phyloP scores from a whole-genome alignment of 1,139 yeast species.

The Scheffersomyces parashehatae region DNA sequence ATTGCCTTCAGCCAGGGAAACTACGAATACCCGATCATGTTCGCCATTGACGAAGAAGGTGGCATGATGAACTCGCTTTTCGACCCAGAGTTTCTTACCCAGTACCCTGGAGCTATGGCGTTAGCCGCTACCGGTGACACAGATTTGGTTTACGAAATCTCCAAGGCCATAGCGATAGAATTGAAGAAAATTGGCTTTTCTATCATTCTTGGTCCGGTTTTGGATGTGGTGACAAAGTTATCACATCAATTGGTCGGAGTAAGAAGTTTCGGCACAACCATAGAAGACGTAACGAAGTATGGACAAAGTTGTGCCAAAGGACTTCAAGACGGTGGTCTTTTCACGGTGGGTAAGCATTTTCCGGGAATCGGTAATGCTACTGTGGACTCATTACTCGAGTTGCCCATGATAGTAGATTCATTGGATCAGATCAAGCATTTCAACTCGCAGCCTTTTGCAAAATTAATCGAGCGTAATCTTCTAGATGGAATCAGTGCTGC shows the following conservation, averaged over 20 bases:
- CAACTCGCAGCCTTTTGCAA: slow-evolving; percentile 55
- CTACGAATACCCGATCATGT: slow-evolving; percentile 53
- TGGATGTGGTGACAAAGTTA: slow-evolving; percentile 61
- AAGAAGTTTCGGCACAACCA: slow-evolving; percentile 61
- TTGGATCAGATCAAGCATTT: slow-evolving; percentile 54
- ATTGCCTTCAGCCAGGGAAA: slow-evolving; percentile 53
- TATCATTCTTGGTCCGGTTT: slow-evolving; percentile 63
- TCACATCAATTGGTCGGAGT: slow-evolving; percentile 63
- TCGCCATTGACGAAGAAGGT: slow-evolving; percentile 41
- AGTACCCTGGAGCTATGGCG: slow-evolving; percentile 70
- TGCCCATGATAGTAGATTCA: slow-evolving; percentile 61
- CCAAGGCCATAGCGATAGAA: slow-evolving; percentile 58
- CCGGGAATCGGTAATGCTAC: slow-evolving; percentile 69
- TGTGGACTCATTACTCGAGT: slow-evolving; percentile 57
- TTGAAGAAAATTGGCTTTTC: slow-evolving; percentile 56
- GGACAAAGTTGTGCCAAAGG: slow-evolving; percentile 60
- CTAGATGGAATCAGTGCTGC: slow-evolving; percentile 63
- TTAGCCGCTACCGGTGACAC: slow-evolving; percentile 57
- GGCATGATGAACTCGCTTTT: slow-evolving; percentile 56
- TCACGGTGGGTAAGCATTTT: slow-evolving; percentile 64
- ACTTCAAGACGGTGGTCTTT: slow-evolving; percentile 54
- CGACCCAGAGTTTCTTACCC: slow-evolving; percentile 54
- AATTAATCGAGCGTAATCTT: slow-evolving; percentile 46
- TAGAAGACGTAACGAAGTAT: slow-evolving; percentile 57
- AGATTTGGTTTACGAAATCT: slow-evolving; percentile 52